Base-by-base conservation (phyloP, 495 filamentous ascomycete genomes). In the Podospora australis region DNA sequence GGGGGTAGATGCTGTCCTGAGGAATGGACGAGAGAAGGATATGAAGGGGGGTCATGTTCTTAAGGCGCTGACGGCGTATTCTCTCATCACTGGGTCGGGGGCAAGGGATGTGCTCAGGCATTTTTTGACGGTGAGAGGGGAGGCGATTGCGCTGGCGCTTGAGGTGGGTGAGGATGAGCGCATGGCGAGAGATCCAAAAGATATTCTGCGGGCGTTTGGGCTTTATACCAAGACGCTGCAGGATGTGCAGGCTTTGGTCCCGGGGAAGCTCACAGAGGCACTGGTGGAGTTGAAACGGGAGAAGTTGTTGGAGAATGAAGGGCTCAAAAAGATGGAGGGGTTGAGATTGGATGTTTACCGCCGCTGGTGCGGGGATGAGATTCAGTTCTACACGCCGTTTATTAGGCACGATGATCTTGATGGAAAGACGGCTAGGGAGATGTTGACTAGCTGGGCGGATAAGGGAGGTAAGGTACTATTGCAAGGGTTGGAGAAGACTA, bases 301-400 rank as follows among this genome's bases (percentile, higher is more conserved):
- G 34, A 78, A 83, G 1, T 67, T 97, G 11, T 66, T 96, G 23
- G 75, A 79, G 8, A 84, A 92, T 55, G 69, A 75, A 7, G 78
- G 84, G 10, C 64, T 96, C 10, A 70, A 70, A 24, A 66, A 59
- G 0, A 51, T 92, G 17, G 78, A 84, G 39, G 86, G 85, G 4
- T 68, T 96, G 7, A 78, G 86, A 28, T 67, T 98, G n/a, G 90
- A 94, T 56, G 63, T 92, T 26, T 80, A 91, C 53, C 82, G 80
- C 44, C 74, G 78, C 30, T 96, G 88, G 87, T 82, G 94, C 29
- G 78, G 86, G 5, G 80, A 88, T 10, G 88, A 95, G 42, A 84
- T 96, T 24, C 77, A 76, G 24, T 86, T 84, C 42, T 97, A 94
- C 65, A 94, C 82, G 0, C 94, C 92, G 0, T 96, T 88, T 70